A percentile compares a stretch with the other conserved stretches of the same genome.
phyloP scores from a whole-genome alignment of 257 asterid species.

The Paulownia fortunei region DNA sequence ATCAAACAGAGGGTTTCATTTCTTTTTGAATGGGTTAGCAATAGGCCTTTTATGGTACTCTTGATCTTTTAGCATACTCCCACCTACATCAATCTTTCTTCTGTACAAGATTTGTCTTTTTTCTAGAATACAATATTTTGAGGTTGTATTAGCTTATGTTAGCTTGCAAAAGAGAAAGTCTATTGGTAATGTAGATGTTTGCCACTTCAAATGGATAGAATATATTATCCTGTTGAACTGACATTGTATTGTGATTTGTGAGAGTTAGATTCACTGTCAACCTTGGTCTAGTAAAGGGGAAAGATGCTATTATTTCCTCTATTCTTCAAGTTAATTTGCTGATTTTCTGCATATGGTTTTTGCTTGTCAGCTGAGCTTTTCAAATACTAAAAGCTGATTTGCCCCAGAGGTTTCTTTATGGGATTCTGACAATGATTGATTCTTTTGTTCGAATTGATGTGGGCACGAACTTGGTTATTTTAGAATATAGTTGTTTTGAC shows the following conservation, averaged over 20 bases:
- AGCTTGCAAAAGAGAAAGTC: background rate
- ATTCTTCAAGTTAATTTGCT: slow-evolving; percentile 1
- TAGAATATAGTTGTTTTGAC: background rate
- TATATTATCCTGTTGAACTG: background rate
- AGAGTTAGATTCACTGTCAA: slow-evolving; percentile 3
- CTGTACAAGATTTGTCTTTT: background rate
- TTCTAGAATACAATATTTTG: background rate
- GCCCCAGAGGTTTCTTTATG: slow-evolving; percentile 8
- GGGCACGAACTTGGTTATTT: background rate
- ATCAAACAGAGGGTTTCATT: background rate
- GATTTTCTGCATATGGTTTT: background rate
- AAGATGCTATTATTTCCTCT: background rate
- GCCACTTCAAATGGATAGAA: slow-evolving; percentile 14
- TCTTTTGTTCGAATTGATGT: background rate
- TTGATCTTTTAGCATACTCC: background rate
- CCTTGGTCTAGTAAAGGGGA: background rate
- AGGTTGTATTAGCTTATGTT: background rate
- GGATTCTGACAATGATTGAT: slow-evolving; percentile 4
- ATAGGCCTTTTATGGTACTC: background rate
- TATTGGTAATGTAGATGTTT: background rate
- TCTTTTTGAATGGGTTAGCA: slow-evolving; percentile 8
- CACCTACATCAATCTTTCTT: background rate
- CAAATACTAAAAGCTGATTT: background rate
- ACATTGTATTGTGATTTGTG: slow-evolving; percentile 2
- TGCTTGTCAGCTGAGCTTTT: background rate